A percentile compares a stretch with the other conserved stretches of the same genome.
phyloP scores from a whole-genome alignment of 257 asterid species.

The Nicotiana undulata region DNA sequence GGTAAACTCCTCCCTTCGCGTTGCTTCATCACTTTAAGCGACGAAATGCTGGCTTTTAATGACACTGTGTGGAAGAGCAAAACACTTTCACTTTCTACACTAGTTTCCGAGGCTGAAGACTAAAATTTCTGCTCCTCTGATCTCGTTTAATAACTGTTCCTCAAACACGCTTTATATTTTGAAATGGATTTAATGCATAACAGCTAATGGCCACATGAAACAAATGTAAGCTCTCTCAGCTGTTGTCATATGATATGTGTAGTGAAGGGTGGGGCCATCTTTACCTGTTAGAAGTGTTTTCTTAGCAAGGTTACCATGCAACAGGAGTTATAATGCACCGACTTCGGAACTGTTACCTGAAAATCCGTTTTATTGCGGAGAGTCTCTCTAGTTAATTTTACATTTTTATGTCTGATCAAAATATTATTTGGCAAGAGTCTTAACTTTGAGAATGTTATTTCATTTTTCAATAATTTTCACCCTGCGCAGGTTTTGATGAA shows the following conservation, averaged over 20 bases:
- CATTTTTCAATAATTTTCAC: constrained; percentile 13
- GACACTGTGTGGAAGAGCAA: background rate
- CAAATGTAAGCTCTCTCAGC: background rate
- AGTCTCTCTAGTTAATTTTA: background rate
- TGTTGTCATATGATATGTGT: background rate
- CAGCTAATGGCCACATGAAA: background rate
- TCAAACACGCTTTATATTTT: background rate
- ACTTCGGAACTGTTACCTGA: background rate
- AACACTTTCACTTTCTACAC: background rate
- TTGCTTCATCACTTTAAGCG: no score
- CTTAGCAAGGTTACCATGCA: background rate
- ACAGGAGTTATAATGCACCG: background rate
- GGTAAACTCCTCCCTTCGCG: no score
- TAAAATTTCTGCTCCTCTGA: background rate
- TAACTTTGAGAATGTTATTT: background rate
- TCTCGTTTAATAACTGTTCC: background rate
- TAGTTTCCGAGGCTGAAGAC: background rate
- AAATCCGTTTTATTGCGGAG: background rate
- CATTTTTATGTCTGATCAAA: constrained; percentile 3
- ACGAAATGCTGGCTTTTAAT: no score
- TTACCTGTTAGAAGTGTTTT: background rate
- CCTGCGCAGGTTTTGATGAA: constrained; percentile 77
- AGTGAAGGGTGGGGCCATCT: constrained; percentile 2
- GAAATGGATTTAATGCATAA: background rate
- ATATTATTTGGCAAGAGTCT: background rate